phyloP scores from a whole-genome alignment of 495 filamentous ascomycete genomes.

The Aspergillus asperescens region DNA sequence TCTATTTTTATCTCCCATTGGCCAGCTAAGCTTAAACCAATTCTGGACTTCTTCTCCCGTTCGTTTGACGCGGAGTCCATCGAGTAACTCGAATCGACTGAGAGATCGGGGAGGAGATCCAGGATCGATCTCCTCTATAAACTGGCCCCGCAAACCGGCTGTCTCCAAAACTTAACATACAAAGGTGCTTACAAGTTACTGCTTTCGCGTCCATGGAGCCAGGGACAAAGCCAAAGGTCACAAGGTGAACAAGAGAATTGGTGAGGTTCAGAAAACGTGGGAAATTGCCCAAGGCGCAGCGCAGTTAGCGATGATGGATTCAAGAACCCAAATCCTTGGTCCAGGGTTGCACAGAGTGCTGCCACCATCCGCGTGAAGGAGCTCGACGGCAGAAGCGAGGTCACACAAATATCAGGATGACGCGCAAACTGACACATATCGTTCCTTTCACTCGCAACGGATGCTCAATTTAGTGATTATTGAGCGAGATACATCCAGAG shows the following conservation, averaged over 20 bases:
- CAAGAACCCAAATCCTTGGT: constrained; percentile 10
- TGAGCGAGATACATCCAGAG: not conserved
- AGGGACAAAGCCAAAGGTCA: not conserved
- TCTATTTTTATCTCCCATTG: not conserved
- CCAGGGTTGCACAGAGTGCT: constrained; percentile 6
- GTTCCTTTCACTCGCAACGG: constrained; percentile 5
- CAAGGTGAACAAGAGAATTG: not conserved
- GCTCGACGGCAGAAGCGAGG: not conserved
- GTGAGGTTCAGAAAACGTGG: constrained; percentile 4
- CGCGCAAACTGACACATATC: not conserved
- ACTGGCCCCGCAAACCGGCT: not conserved
- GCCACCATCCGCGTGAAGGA: not conserved
- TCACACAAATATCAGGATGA: not conserved
- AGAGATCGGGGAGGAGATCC: not conserved
- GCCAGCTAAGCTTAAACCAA: not conserved
- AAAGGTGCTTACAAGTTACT: not conserved
- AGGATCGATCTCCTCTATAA: not conserved
- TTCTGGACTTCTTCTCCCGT: not conserved
- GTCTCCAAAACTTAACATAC: not conserved
- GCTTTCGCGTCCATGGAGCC: not conserved
- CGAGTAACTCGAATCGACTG: not conserved
- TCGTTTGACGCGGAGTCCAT: not conserved
- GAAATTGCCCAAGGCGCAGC: constrained; percentile 3
- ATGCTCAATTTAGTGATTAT: not conserved
- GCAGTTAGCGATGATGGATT: constrained; percentile 1